Evolutionary conservation across 345 rosid species (phyloP).

Genomic region (Hirschfeldia incana): DNA sequence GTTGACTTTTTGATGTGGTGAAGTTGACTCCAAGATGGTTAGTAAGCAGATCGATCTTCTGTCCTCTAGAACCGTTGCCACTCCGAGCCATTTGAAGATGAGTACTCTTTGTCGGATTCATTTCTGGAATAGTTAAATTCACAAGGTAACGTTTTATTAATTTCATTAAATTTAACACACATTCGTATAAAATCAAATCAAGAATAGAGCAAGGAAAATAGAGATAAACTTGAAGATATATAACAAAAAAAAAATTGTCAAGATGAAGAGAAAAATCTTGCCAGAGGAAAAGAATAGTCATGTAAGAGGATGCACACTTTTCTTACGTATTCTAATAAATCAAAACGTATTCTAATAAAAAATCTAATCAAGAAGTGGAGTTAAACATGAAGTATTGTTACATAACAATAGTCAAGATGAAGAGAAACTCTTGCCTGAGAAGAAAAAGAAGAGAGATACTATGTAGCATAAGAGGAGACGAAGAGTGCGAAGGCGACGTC

Average conservation of each 20-base stretch:
- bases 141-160: background rate
- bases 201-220: background rate
- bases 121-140: background rate
- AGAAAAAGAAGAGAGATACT: background rate
- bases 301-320: no score
- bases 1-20: constrained; percentile 40
- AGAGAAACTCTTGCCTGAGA: background rate
- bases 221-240: background rate
- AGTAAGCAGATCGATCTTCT: constrained; percentile 50
- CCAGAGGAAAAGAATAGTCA: no score
- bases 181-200: background rate
- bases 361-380: background rate
- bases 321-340: no score
- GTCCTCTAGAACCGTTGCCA: constrained; percentile 61
- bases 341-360: background rate
- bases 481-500: background rate
- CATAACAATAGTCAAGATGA: background rate
- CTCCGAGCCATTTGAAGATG: constrained; percentile 62
- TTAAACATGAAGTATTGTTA: background rate
- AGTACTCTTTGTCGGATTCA: constrained; percentile 22
- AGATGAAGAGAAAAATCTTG: background rate
- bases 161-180: background rate
- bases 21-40: constrained; percentile 75
- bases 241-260: background rate
- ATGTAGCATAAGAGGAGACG: background rate